Conservation (phyloP, 2,329 filamentous ascomycete genomes). For the Harringtonia aguacate region DNA sequence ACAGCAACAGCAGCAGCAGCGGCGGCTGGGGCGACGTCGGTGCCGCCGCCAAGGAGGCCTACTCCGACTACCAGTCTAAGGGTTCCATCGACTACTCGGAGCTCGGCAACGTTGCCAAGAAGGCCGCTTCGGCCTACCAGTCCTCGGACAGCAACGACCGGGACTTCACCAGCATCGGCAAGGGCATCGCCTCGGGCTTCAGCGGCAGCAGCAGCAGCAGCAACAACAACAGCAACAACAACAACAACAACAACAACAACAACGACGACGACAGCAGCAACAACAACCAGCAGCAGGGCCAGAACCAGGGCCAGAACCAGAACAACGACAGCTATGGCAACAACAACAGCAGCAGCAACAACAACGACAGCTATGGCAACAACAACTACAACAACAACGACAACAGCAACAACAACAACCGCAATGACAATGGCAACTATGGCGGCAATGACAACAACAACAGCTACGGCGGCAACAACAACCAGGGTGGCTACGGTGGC, state of each 20-base stretch:
- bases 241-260: not conserved
- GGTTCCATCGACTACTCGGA: conserved; percentile 20
- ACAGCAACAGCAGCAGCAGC: conserved; percentile 2
- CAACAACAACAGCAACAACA: not conserved
- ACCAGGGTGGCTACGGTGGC: not conserved
- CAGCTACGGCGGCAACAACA: conserved; percentile 1
- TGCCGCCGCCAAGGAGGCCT: conserved; percentile 13
- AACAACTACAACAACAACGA: not conserved
- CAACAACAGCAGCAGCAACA: conserved; percentile 1
- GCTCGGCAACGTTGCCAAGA: conserved; percentile 20
- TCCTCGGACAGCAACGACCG: conserved; percentile 8
- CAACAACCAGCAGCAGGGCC: not conserved
- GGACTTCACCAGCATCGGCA: conserved; percentile 7
- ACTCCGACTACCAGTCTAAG: conserved; percentile 16
- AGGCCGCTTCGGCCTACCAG: conserved; percentile 18
- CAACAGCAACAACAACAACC: not conserved
- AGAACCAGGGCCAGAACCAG: not conserved
- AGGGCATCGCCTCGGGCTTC: conserved; percentile 7
- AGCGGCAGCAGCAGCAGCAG: conserved; percentile 1
- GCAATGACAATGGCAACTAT: not conserved
- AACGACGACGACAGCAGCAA: not conserved
- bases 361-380: not conserved
- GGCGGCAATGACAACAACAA: not conserved
- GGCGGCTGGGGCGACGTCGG: conserved; percentile 12
- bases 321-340: not conserved